These are phyloP conservation scores for Trichophaea hybrida DNA, from an alignment of 2,329 filamentous ascomycete species.

Conservation along the genomic window DNA sequence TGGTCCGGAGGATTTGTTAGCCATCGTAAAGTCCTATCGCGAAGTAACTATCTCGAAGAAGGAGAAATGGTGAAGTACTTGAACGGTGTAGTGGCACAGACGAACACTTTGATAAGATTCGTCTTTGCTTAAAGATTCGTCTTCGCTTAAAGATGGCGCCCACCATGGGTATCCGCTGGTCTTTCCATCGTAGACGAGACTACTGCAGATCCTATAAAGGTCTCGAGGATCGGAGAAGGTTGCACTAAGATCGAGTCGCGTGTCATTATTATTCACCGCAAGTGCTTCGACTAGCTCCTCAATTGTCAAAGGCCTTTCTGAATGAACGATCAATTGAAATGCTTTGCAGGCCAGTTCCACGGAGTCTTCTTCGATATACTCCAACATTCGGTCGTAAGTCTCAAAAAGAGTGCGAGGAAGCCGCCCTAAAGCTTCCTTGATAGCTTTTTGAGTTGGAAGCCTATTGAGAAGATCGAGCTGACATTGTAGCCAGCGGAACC, in stretches of 20 bases:
- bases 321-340: neutral
- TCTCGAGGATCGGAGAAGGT: neutral
- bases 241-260: neutral
- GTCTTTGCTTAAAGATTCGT: too few relatives aligned
- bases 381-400: constrained; percentile 1
- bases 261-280: neutral
- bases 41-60: neutral
- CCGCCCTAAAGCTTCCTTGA: neutral
- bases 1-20: neutral
- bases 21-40: neutral
- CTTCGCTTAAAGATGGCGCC: too few relatives aligned
- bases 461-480: neutral
- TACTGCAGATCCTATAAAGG: neutral
- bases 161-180: neutral
- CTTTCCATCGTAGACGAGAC: neutral
- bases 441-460: neutral
- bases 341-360: neutral
- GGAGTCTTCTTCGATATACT: neutral
- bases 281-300: neutral
- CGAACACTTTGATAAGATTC: neutral
- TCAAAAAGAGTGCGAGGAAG: constrained; percentile 1
- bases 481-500: constrained; percentile 5
- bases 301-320: neutral
- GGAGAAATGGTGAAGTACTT: neutral
- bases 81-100: neutral